phyloP scores from a whole-genome alignment of 2,329 filamentous ascomycete genomes.

The Phyllosticta citriasiana region DNA sequence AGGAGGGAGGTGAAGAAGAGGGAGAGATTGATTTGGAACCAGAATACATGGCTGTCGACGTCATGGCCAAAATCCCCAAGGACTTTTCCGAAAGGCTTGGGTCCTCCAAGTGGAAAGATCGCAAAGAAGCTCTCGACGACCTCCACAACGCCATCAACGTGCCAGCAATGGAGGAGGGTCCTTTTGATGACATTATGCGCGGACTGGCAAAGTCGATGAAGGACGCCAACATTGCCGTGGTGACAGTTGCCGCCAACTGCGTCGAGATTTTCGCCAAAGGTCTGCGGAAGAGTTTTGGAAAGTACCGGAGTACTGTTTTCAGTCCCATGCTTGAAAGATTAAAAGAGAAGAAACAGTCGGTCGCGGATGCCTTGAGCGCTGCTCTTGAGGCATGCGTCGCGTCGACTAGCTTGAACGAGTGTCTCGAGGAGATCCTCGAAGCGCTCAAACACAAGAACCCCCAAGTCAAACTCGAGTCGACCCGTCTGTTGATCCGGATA shows the following conservation, averaged over 20 bases:
- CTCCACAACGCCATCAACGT: slow-evolving; percentile 69
- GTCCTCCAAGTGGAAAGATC: slow-evolving; percentile 96
- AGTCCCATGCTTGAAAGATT: slow-evolving; percentile 86
- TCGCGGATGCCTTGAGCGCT: slow-evolving; percentile 77
- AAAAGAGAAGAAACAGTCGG: slow-evolving; percentile 91
- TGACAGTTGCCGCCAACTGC: slow-evolving; percentile 86
- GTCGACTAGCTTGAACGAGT: slow-evolving; percentile 66
- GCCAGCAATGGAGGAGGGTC: slow-evolving; percentile 82
- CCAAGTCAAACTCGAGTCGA: slow-evolving; percentile 90
- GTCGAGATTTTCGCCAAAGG: slow-evolving; percentile 84
- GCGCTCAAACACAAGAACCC: slow-evolving; percentile 92
- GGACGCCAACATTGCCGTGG: slow-evolving; percentile 92
- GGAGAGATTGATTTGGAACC: slow-evolving; percentile 60
- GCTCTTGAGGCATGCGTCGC: slow-evolving; percentile 66
- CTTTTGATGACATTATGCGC: slow-evolving; percentile 74
- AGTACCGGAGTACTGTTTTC: slow-evolving; percentile 72
- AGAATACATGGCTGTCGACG: slow-evolving; percentile 71
- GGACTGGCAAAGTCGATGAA: slow-evolving; percentile 95
- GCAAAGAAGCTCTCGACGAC: slow-evolving; percentile 86
- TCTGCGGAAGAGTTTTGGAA: slow-evolving; percentile 64
- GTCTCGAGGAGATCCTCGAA: slow-evolving; percentile 79
- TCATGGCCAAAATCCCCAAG: slow-evolving; percentile 68
- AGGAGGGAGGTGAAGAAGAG: slow-evolving; percentile 51
- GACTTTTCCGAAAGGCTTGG: slow-evolving; percentile 74
- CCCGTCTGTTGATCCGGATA: slow-evolving; percentile 85